Evolutionary conservation across 192 early-diverging fungal species (phyloP), one percentile per base, ranked within the genome.

Genomic region (Umbelopsis ramanniana): DNA sequence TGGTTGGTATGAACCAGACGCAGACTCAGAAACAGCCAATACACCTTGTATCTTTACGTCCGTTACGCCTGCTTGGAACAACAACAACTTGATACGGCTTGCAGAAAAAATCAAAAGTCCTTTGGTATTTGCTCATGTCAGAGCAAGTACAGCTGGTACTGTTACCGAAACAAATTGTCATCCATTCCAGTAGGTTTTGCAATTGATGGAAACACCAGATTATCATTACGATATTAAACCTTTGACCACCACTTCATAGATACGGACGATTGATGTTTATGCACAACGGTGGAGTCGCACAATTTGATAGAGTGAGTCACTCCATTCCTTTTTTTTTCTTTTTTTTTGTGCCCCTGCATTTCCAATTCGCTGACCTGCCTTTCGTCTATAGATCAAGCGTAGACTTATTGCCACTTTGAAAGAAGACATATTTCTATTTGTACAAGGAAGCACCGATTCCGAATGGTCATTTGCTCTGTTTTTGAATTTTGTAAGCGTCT

Each of bases 401-500:
- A 76, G 76, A 45, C 80, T 94, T 33, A 87, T 89, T 55, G 85
- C 85, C 67, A 81, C 79, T 11, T 75, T 94, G 22, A 68, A 76
- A 15, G 92, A 94, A 46, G 87, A 92, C 15, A 81, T 94, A 40
- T 94, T 87, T 50, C 71, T 89, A 75, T 79, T 84, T 9, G 83
- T 94, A 1, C 89, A 94, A 69, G 92, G 92, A 72, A 92, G 89
- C 46, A 92, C 92, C 0, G 92, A 94, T 77, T 92, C 91, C 7
- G 92, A 94, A 77, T 90, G 90, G 82, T 88, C 91, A 0, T 94
- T 94, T 82, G 92, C 91, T 14, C 80, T 94, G 60, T 94, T 92
- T 74, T 83, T 94, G 37, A 91, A 82, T 52, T 87, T 88, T 79
- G 82, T 93, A 66, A 81, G 87, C 11, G 40, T 60, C 70, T 76